Percentiles rank a stretch among this genome's conserved stretches.
These are phyloP conservation scores for Theobroma cacao DNA, from an alignment of 345 rosid species.

Conservation along the genomic window DNA sequence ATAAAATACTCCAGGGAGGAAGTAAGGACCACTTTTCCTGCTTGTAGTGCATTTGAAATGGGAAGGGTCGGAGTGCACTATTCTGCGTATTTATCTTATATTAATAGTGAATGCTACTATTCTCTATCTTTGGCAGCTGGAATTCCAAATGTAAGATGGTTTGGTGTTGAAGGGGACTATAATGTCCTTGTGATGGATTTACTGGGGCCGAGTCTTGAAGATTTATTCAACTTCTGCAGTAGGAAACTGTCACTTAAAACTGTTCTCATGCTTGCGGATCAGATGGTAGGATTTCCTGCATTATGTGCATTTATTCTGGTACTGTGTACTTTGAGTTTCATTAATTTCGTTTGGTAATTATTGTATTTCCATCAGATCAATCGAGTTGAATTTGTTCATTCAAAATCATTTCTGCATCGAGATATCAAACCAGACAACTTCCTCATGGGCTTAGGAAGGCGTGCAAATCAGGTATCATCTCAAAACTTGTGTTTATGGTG, in stretches of 20 bases:
- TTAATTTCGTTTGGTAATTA: neutral
- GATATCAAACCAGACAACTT: slow-evolving; percentile 97
- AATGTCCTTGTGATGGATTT: slow-evolving; percentile 96
- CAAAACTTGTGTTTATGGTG: neutral
- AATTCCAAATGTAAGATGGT: slow-evolving; percentile 90
- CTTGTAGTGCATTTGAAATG: neutral
- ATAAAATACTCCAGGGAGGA: slow-evolving; percentile 93
- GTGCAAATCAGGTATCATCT: slow-evolving; percentile 74
- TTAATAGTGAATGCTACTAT: neutral
- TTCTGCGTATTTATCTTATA: neutral
- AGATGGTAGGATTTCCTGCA: slow-evolving; percentile 55
- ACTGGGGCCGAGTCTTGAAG: slow-evolving; percentile 97
- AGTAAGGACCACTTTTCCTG: slow-evolving; percentile 42
- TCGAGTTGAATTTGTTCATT: slow-evolving; percentile 86
- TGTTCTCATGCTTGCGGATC: slow-evolving; percentile 98
- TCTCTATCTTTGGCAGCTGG: slow-evolving; percentile 61
- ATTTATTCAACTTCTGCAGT: slow-evolving; percentile 82
- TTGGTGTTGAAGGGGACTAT: slow-evolving; percentile 84
- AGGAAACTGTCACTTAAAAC: slow-evolving; percentile 86
- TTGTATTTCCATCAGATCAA: slow-evolving; percentile 53
- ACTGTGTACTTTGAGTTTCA: neutral
- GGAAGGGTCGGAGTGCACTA: neutral
- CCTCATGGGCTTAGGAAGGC: slow-evolving; percentile 93
- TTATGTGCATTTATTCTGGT: neutral
- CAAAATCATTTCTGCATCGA: slow-evolving; percentile 91